A percentile compares a stretch with the other conserved stretches of the same genome.
These are phyloP conservation scores for Schizopora paradoxa DNA, from an alignment of 1,284 basidiomycete genomes.

Conservation along the genomic window DNA sequence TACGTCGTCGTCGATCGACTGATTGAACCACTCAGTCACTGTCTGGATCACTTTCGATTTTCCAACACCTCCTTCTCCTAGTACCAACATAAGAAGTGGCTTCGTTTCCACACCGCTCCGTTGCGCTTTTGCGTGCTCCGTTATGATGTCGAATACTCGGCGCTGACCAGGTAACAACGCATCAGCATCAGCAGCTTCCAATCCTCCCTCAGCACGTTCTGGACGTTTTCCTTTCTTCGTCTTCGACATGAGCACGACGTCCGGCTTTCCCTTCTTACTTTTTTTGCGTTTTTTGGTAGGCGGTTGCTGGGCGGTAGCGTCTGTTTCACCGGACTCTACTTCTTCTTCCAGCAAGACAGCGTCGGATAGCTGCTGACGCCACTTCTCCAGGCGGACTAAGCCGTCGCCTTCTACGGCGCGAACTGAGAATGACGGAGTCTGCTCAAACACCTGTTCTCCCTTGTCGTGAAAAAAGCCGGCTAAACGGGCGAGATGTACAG, in stretches of 20 bases:
- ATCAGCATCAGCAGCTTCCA: neutral
- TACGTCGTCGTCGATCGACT: slow-evolving; percentile 3
- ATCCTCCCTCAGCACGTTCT: neutral
- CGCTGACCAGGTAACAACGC: slow-evolving; percentile 18
- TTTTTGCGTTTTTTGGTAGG: too few species aligned
- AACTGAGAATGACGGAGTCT: neutral
- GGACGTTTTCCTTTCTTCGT: neutral
- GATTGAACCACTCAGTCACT: slow-evolving; percentile 26
- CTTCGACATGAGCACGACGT: neutral
- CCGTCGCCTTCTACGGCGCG: slow-evolving; percentile 10
- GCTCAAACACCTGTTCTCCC: neutral
- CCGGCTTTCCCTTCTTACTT: too few species aligned
- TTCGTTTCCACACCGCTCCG: slow-evolving; percentile 19
- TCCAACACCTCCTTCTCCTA: slow-evolving; percentile 34
- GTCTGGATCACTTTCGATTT: slow-evolving; percentile 34
- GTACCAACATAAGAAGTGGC: slow-evolving; percentile 29
- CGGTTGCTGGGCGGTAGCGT: too few species aligned
- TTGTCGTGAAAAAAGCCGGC: neutral
- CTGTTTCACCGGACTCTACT: neutral
- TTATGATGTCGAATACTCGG: slow-evolving; percentile 29
- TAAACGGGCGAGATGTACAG: neutral
- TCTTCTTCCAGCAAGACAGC: neutral
- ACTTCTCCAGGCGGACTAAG: neutral
- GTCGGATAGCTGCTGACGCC: neutral
- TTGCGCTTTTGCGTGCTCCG: slow-evolving; percentile 18